Evolutionary conservation across 2,329 filamentous ascomycete genomes (phyloP), one percentile per base, ranked within the genome.

Genomic region (Botrytis hyacinthi): DNA sequence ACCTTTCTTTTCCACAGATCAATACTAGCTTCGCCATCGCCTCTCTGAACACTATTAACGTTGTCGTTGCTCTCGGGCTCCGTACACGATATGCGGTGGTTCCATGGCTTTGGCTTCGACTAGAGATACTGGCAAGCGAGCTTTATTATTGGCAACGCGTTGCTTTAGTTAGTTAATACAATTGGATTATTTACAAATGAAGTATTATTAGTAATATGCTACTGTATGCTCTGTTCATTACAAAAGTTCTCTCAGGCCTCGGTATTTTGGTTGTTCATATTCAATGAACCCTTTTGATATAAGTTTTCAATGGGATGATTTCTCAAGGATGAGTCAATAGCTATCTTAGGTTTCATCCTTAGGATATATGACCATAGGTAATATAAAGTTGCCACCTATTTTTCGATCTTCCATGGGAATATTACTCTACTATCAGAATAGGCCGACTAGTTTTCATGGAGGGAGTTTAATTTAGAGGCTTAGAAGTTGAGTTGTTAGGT

Each of bases 261-360:
- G 3, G 14, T n/a, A 1, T n/a, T 42, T 42, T 29, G 26, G 4
- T 14, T 9, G 5, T 6, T 8, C 7, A 18, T 7, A 57, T 29
- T 57, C 16, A 57, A 9, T 29, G 51, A 57, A 18, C 5, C 16
- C 14, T 18, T 8, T 29, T 8, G n/a, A 54, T 16, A 54, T 10
- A 1, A 3, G 6, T 14, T 7, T 54, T n/a, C 1, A 3, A 16
- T 16, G 12, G 14, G 1, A 16, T n/a, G 5, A n/a, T 54, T 5
- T 54, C 26, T 54, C 12, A n/a, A 51, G 46, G 26, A 26, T 51
- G 22, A 51, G 22, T n/a, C 26, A 51, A 26, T 14, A 8, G 26
- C 26, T 29, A 16, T 54, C 1, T 16, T 29, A 54, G 12, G 1
- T 8, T 54, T 54, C 51, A 29, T 7, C n/a, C 26, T 54, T 14